Base-by-base conservation (phyloP, 148 eudicot genomes). In the Spergularia bocconei region DNA sequence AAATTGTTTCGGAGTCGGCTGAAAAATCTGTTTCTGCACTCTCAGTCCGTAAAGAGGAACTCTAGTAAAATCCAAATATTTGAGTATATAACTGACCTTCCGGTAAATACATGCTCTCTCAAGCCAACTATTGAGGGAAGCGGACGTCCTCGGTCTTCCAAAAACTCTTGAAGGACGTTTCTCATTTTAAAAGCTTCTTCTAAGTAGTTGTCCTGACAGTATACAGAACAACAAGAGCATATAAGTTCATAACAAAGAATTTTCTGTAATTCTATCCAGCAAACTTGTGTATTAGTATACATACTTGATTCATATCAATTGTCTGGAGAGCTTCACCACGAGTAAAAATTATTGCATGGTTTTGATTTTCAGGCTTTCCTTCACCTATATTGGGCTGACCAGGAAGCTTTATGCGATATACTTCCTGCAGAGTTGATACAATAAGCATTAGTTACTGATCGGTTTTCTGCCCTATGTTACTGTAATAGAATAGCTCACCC, bases 321-420 rank as follows among this genome's bases (percentile, higher is more conserved):
- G 99, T 86, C 85, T 95, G 99, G 50, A 96, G 90, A 81, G 97
- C 99, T 89, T 92, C 99, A 72, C 99, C 99, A 59, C 99, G 99
- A 23, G 98, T 94, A 81, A 96, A 96, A 78, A 92, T 88, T 71
- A 96, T 96, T 11, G 98, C 87, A 84, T 92, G 98, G 72, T 96
- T 96, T 83, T 96, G 98, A 79, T 96, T 96, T 78, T 92, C 99
- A 60, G 99, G 99, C 83, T 96, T 96, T 75, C 99, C 99, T 88
- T 92, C 98, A 52, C 99, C 99, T 72, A 96, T 84, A 79, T 91
- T 96, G 36, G 99, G 98, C 52, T 87, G 85, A 54, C 99, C 98
- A 36, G 99, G 99, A 76, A 96, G 99, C 86, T 92, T 89, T 74
- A 96, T 78, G 13, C 97, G 94, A 79, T 96, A 96, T 69, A 92